Conservation (phyloP, 306 rosid genomes). For the Prunus fruticosa region DNA sequence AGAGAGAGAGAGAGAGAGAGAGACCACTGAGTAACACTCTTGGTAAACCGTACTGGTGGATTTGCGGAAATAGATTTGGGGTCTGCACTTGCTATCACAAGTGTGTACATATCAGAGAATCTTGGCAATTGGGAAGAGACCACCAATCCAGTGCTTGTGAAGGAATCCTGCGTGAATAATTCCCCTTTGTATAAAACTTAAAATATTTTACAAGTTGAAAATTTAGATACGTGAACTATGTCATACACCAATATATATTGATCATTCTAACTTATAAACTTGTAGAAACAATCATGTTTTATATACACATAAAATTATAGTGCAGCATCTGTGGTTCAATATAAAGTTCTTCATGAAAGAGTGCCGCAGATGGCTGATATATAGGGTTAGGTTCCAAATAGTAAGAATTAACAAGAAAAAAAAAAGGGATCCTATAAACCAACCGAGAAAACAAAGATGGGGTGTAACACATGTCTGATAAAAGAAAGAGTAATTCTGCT, state of each 20-base stretch:
- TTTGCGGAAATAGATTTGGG: constrained; percentile 59
- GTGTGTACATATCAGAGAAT: constrained; percentile 57
- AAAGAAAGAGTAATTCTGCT: background rate
- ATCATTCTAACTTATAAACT: background rate
- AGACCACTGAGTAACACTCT: constrained; percentile 58
- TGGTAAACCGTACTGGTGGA: constrained; percentile 37
- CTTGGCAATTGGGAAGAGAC: constrained; percentile 58
- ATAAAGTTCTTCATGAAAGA: background rate
- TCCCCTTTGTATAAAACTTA: background rate
- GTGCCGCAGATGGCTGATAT: background rate
- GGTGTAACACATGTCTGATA: background rate
- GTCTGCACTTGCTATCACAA: constrained; percentile 48
- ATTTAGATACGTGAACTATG: background rate
- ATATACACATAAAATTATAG: background rate
- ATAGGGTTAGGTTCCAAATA: background rate
- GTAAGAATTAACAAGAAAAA: background rate
- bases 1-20: constrained; percentile 33
- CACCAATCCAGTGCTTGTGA: constrained; percentile 54
- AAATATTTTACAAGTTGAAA: background rate
- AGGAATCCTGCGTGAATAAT: constrained; percentile 50
- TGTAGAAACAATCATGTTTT: background rate
- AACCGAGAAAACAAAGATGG: background rate
- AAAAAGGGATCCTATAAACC: background rate
- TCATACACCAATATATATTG: background rate
- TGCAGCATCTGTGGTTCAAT: background rate